Percentiles rank a stretch among this genome's conserved stretches.
phyloP scores from a whole-genome alignment of 2,329 filamentous ascomycete species.

The Colletotrichum lupini region DNA sequence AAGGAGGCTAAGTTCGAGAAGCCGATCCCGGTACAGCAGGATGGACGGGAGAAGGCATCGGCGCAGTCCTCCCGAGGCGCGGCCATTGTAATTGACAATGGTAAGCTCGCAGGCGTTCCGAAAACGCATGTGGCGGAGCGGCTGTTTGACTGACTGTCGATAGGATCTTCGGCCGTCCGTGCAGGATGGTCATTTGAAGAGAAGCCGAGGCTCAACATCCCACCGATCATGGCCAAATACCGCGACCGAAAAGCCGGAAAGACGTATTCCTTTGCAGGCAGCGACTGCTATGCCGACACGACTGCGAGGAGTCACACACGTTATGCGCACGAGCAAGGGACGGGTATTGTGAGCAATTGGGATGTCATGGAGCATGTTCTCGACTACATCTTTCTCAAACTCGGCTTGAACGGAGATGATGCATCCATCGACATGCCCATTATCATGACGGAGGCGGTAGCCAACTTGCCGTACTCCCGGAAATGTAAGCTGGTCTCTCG shows the following conservation, averaged over 20 bases:
- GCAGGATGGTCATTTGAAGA: constrained; percentile 96
- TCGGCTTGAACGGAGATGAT: constrained; percentile 82
- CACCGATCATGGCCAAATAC: constrained; percentile 94
- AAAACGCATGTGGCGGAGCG: neutral
- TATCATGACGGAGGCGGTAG: constrained; percentile 95
- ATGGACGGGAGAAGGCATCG: constrained; percentile 78
- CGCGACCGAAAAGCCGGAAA: constrained; percentile 93
- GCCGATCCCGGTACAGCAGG: constrained; percentile 63
- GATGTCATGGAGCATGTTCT: constrained; percentile 95
- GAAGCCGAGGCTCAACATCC: constrained; percentile 81
- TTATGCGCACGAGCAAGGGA: constrained; percentile 90
- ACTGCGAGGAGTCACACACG: constrained; percentile 91
- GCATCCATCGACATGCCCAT: constrained; percentile 86
- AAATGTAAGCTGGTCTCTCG: constrained; percentile 69
- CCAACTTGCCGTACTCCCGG: constrained; percentile 88
- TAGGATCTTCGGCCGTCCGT: constrained; percentile 88
- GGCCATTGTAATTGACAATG: constrained; percentile 98
- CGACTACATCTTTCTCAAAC: constrained; percentile 94
- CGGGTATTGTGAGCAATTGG: constrained; percentile 95
- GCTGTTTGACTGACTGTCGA: constrained; percentile 24
- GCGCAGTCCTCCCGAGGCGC: constrained; percentile 65
- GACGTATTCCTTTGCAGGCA: constrained; percentile 91
- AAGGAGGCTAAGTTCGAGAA: constrained; percentile 72
- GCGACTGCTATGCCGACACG: constrained; percentile 94
- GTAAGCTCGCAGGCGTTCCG: constrained; percentile 59